Conservation (phyloP, 2,329 filamentous ascomycete genomes). For the Daldinia sp. region DNA sequence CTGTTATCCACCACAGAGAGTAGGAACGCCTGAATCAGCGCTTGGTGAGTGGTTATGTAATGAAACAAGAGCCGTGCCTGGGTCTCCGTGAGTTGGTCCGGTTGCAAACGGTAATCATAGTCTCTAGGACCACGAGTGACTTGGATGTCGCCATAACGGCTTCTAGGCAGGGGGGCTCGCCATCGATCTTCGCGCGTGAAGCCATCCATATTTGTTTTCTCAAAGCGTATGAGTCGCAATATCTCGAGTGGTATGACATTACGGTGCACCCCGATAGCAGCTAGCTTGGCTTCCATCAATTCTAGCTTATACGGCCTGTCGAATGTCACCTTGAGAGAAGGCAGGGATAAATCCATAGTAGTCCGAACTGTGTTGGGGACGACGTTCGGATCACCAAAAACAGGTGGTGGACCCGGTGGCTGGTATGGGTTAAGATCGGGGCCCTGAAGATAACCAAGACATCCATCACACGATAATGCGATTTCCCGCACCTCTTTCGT, state of each 20-base stretch:
- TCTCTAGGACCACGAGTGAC: neutral
- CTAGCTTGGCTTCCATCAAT: slow-evolving; percentile 22
- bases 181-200: slow-evolving; percentile 18
- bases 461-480: slow-evolving; percentile 75
- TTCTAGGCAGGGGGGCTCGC: slow-evolving; percentile 21
- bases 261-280: slow-evolving; percentile 3
- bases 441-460: slow-evolving; percentile 74
- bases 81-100: slow-evolving; percentile 67
- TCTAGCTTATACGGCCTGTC: slow-evolving; percentile 20
- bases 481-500: slow-evolving; percentile 69
- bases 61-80: slow-evolving; percentile 78
- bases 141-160: neutral
- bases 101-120: slow-evolving; percentile 57
- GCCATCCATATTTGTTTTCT: slow-evolving; percentile 4
- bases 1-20: slow-evolving; percentile 73
- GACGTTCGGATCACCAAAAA: slow-evolving; percentile 50
- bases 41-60: slow-evolving; percentile 75
- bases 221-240: neutral
- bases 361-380: slow-evolving; percentile 21
- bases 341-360: neutral
- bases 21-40: slow-evolving; percentile 75
- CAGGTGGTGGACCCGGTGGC: slow-evolving; percentile 52
- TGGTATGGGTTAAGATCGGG: slow-evolving; percentile 67
- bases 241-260: neutral
- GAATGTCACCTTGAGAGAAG: neutral